These are phyloP conservation scores for Bruguiera gymnorhiza DNA, from an alignment of 345 rosid genomes.

Conservation along the genomic window DNA sequence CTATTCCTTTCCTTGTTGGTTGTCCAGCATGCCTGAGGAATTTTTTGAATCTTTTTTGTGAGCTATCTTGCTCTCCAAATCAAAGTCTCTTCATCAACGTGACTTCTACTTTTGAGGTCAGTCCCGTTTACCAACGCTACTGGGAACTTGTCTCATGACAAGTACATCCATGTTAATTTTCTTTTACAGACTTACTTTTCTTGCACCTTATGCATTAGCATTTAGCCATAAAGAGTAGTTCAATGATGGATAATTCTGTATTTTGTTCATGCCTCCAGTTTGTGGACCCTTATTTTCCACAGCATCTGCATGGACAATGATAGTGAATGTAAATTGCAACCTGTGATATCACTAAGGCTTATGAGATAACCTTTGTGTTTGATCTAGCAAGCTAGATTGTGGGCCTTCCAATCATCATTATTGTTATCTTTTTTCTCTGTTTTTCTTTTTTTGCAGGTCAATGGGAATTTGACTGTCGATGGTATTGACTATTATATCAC, in stretches of 20 bases:
- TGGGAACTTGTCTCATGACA: background rate
- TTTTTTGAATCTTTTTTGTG: slow-evolving; percentile 28
- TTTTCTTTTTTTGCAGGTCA: slow-evolving; percentile 9
- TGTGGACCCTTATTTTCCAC: background rate
- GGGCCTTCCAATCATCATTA: background rate
- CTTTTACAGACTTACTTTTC: background rate
- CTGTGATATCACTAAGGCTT: background rate
- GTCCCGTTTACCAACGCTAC: background rate
- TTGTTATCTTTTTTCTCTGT: background rate
- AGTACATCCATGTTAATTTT: background rate
- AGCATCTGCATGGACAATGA: background rate
- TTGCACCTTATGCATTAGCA: background rate
- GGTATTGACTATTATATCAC: slow-evolving; percentile 26
- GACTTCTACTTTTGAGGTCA: slow-evolving; percentile 24
- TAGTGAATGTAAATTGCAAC: background rate
- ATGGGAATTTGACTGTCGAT: slow-evolving; percentile 27
- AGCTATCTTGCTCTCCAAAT: slow-evolving; percentile 25
- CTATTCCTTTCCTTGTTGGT: slow-evolving; percentile 30
- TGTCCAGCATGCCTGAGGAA: slow-evolving; percentile 35
- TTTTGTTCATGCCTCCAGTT: background rate
- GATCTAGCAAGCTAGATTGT: background rate
- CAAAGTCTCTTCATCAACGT: slow-evolving; percentile 33
- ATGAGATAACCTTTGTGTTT: background rate
- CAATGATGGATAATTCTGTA: background rate
- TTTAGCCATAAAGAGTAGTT: no score